Percentiles rank a stretch among this genome's conserved stretches.
phyloP scores from a whole-genome alignment of 192 early-diverging fungal species.

The Chytriomyces sp. region DNA sequence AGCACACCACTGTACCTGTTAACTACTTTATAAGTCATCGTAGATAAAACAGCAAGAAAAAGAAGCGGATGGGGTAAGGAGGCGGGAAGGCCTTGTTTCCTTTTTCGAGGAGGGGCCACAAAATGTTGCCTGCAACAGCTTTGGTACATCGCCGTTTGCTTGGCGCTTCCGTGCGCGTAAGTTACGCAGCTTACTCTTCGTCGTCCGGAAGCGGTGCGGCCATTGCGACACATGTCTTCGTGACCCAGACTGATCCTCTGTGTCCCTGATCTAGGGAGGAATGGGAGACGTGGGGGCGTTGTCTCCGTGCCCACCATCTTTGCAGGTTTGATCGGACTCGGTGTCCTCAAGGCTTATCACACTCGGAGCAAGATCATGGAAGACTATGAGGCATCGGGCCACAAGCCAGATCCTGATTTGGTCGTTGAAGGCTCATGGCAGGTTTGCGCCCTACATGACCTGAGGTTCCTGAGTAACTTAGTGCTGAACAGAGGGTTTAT shows the following conservation, averaged over 20 bases:
- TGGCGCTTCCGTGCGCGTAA: not conserved
- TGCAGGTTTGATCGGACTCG: constrained; percentile 23
- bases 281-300: not conserved
- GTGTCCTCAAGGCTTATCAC: constrained; percentile 2
- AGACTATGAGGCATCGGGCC: constrained; percentile 36
- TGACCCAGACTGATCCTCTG: not conserved
- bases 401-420: constrained; percentile 41
- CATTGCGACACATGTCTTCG: not conserved
- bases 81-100: no score
- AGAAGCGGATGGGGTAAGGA: no score
- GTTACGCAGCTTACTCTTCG: not conserved
- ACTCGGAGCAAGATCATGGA: not conserved
- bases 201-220: not conserved
- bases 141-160: not conserved
- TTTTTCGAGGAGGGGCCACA: no score
- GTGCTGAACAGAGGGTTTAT: constrained; percentile 66
- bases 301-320: constrained; percentile 4
- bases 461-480: not conserved
- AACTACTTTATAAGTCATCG: no score
- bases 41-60: no score
- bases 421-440: constrained; percentile 85
- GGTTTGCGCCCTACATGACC: constrained; percentile 42
- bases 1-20: no score
- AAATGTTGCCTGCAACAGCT: not conserved
- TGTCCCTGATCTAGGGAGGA: not conserved